Evolutionary conservation across 2,329 filamentous ascomycete species (phyloP).

Genomic region (Alternaria sp.): DNA sequence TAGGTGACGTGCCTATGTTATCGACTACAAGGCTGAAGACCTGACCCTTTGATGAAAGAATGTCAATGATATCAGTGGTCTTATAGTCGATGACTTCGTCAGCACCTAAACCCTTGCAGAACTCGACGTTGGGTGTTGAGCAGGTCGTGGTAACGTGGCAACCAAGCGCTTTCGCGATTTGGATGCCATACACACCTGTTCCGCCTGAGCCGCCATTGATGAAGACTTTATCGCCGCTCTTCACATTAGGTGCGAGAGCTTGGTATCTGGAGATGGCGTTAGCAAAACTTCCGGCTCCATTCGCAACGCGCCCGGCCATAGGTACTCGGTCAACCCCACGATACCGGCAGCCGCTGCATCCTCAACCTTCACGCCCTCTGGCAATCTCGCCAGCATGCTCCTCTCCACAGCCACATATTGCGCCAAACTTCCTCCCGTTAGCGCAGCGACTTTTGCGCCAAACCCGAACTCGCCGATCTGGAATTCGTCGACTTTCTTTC

Average conservation of each 20-base stretch:
- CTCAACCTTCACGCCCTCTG: conserved; percentile 40
- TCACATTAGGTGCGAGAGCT: conserved; percentile 49
- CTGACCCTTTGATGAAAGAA: conserved; percentile 58
- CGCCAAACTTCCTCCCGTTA: conserved; percentile 49
- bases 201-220: conserved; percentile 72
- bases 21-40: conserved; percentile 66
- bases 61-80: conserved; percentile 57
- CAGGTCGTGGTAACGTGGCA: conserved; percentile 68
- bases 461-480: conserved; percentile 53
- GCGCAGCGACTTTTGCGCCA: conserved; percentile 44
- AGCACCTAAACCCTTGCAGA: conserved; percentile 67
- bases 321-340: conserved; percentile 51
- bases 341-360: conserved; percentile 51
- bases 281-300: background rate
- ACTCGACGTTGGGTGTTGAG: conserved; percentile 64
- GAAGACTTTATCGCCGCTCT: conserved; percentile 62
- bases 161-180: conserved; percentile 68
- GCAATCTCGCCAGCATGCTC: conserved; percentile 33
- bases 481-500: conserved; percentile 38
- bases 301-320: background rate
- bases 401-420: conserved; percentile 49
- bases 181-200: conserved; percentile 67
- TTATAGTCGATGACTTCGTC: conserved; percentile 71
- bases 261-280: conserved; percentile 33
- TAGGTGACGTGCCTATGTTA: conserved; percentile 61